phyloP scores from a whole-genome alignment of 2,329 filamentous ascomycete species.

The Ceratocystis alfenasii region DNA sequence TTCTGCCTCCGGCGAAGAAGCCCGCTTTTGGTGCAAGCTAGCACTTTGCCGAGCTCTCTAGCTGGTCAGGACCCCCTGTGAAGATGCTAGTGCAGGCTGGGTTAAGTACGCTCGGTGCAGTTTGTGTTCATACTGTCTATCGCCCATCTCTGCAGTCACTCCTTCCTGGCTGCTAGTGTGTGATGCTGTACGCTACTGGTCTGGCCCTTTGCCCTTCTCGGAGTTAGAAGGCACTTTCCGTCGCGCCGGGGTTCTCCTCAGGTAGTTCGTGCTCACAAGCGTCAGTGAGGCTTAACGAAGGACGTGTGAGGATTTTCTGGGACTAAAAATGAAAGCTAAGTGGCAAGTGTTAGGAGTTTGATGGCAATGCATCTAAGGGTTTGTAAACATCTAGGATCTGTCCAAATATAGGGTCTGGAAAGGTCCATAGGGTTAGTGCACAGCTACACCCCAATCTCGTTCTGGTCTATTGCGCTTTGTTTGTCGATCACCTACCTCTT shows the following conservation, averaged over 20 bases:
- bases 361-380: too few relatives aligned
- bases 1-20: background rate
- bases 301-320: too few relatives aligned
- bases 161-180: background rate
- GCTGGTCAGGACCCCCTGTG: background rate
- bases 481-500: background rate
- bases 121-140: background rate
- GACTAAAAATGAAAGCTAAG: too few relatives aligned
- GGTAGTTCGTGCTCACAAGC: background rate
- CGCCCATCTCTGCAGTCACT: background rate
- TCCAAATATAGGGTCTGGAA: too few relatives aligned
- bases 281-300: too few relatives aligned
- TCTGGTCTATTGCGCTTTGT: too few relatives aligned
- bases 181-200: background rate
- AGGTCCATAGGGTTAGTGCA: too few relatives aligned
- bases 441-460: too few relatives aligned
- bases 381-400: too few relatives aligned
- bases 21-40: background rate
- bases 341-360: too few relatives aligned
- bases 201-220: background rate
- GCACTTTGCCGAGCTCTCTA: background rate
- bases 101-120: background rate
- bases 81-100: background rate
- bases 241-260: background rate
- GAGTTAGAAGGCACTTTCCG: constrained; percentile 3